Evolutionary conservation across 495 filamentous ascomycete species (phyloP).

Genomic region (Aspergillus panamensis): DNA sequence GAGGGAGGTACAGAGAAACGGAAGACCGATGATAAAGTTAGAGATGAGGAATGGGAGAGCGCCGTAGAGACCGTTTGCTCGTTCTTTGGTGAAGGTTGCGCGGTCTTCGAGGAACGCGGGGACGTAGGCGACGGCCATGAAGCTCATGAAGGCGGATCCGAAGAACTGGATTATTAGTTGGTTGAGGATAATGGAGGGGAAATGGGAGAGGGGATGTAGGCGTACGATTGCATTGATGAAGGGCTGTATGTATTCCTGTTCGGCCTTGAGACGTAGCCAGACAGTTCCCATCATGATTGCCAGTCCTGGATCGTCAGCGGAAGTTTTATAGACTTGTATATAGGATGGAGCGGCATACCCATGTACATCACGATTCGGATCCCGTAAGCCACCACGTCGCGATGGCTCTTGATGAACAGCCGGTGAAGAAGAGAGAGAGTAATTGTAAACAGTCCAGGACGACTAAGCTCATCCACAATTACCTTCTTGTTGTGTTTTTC

Average conservation of each 20-base stretch:
- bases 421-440: slow-evolving; percentile 61
- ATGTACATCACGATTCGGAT: slow-evolving; percentile 81
- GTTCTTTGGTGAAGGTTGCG: slow-evolving; percentile 68
- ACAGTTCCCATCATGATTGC: slow-evolving; percentile 88
- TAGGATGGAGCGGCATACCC: slow-evolving; percentile 36
- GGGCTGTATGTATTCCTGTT: slow-evolving; percentile 67
- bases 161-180: slow-evolving; percentile 51
- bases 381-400: slow-evolving; percentile 77
- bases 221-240: slow-evolving; percentile 71
- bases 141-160: slow-evolving; percentile 82
- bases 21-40: slow-evolving; percentile 78
- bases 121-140: slow-evolving; percentile 86
- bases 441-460: slow-evolving; percentile 28
- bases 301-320: slow-evolving; percentile 39
- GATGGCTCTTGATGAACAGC: slow-evolving; percentile 73
- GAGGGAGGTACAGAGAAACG: slow-evolving; percentile 56
- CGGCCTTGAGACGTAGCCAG: slow-evolving; percentile 64
- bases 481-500: slow-evolving; percentile 20
- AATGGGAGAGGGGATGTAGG: too few relatives aligned
- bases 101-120: slow-evolving; percentile 80
- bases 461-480: slow-evolving; percentile 23
- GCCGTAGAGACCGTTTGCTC: slow-evolving; percentile 77
- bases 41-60: slow-evolving; percentile 66
- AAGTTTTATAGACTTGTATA: neutral
- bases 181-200: neutral